Evolutionary conservation across 805 yeast species (phyloP).

Genomic region (Saturnispora sanitii): DNA sequence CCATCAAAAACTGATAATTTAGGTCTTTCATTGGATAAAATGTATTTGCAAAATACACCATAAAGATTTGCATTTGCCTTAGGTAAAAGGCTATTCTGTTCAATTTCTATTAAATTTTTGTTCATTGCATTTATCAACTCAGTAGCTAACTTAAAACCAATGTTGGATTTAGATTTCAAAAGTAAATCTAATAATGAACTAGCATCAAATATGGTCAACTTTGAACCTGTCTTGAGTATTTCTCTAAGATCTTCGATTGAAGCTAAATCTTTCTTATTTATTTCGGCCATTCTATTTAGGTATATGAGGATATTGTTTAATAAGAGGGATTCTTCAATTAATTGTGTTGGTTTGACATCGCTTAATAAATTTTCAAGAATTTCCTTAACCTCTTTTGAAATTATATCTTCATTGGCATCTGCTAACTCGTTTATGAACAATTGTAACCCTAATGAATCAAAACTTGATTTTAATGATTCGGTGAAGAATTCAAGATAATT

Average conservation of each 20-base stretch:
- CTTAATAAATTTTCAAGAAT: constrained; percentile 13
- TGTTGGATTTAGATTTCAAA: constrained; percentile 16
- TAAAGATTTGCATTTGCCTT: constrained; percentile 34
- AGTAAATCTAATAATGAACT: constrained; percentile 18
- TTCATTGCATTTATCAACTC: constrained; percentile 24
- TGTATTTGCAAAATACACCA: constrained; percentile 29
- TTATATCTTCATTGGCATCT: constrained; percentile 3
- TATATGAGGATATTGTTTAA: constrained; percentile 16
- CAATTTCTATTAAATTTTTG: constrained; percentile 9
- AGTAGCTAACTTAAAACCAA: constrained; percentile 22
- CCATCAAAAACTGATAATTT: constrained; percentile 22
- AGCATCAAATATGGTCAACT: constrained; percentile 21
- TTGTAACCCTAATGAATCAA: constrained; percentile 16
- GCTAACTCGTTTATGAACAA: constrained; percentile 12
- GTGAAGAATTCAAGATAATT: not conserved
- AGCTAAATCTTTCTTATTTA: constrained; percentile 9
- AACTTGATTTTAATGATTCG: constrained; percentile 7
- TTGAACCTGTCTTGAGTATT: constrained; percentile 16
- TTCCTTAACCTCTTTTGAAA: constrained; percentile 12
- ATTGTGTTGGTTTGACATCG: constrained; percentile 5
- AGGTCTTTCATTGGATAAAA: constrained; percentile 23
- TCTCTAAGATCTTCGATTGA: constrained; percentile 11
- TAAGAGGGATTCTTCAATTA: constrained; percentile 17
- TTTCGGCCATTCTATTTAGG: constrained; percentile 8
- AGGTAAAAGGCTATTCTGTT: constrained; percentile 22